Evolutionary conservation across 495 filamentous ascomycete species (phyloP), one percentile per base, ranked within the genome.

Genomic region (Aspergillus steynii): DNA sequence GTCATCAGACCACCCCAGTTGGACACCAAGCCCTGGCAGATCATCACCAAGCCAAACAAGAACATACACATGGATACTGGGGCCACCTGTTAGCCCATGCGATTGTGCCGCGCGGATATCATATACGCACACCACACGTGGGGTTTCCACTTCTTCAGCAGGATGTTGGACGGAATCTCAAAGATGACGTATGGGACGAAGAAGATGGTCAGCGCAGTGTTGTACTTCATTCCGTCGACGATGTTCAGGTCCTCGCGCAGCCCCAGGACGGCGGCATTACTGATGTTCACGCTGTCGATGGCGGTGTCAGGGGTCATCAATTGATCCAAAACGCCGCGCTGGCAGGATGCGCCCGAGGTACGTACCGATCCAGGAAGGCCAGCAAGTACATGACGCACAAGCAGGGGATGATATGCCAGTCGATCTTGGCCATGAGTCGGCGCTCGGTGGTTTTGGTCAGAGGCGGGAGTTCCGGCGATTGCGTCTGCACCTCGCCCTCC

Each of bases 121-220:
- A 47, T 46, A 46, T 34, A 70, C 70, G 58, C 72, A 85, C 83
- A 79, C 93, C 93, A 97, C 51, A 95, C 77, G 61, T 88, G 86
- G 2, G 94, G 93, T 59, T 84, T 88, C 61, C 96, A 78, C 61
- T 84, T 86, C 73, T 96, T 96, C 29, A 98, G 77, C 20, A 96
- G 68, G 56, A 96, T 85, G 68, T 98, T 98, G 53, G 89, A 92
- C 2, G 94, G 95, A 54, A 98, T 95, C 71, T 86, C 93, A 65
- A 88, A 88, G 51, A 94, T 63, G 62, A 96, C 83, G 70, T 97
- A 98, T 0, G 94, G 93, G 0, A 97, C 86, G 76, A 97, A 99
- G 82, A 97, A 96, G 64, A 96, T 94, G 27, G 86, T 86, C 60
- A 96, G 76, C 0, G 89, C 90, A 14, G 84, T 89, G 74, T 94